These are phyloP conservation scores for Verticillium tricorpus DNA, from an alignment of 2,329 filamentous ascomycete genomes.

Conservation along the genomic window DNA sequence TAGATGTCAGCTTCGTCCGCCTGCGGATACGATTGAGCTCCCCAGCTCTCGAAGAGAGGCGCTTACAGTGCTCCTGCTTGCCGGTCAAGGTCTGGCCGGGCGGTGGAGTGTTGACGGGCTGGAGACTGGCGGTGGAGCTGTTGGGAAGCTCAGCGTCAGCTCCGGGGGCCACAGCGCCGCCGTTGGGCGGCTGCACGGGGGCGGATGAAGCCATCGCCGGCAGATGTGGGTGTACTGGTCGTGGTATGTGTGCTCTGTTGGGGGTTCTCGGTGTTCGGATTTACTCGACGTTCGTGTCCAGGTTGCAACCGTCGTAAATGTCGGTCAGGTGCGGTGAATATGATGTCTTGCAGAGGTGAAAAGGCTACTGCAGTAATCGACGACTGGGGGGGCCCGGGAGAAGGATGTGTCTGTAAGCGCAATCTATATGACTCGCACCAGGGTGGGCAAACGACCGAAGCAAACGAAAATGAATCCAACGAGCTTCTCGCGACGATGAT, in stretches of 20 bases:
- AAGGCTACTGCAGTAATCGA: not conserved
- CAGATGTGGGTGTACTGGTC: not conserved
- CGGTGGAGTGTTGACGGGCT: conserved; percentile 24
- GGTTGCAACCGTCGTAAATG: not conserved
- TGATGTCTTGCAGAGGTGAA: not conserved
- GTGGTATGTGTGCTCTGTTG: not conserved
- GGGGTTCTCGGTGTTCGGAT: not conserved
- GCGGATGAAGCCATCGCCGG: conserved; percentile 12
- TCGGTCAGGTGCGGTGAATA: not conserved
- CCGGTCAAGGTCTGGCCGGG: conserved; percentile 65
- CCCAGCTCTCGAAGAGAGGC: not conserved
- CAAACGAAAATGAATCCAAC: not conserved
- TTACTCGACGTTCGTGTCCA: not conserved
- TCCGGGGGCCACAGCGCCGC: conserved; percentile 9
- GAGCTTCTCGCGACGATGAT: not conserved
- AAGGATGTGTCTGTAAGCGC: not conserved
- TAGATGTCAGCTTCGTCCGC: not conserved
- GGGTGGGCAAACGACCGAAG: not conserved
- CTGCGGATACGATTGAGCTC: not conserved
- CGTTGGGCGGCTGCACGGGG: conserved; percentile 11
- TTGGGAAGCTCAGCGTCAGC: conserved; percentile 11
- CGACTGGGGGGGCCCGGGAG: not conserved
- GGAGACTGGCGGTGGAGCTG: conserved; percentile 17
- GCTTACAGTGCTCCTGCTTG: conserved; percentile 94
- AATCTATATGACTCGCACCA: not conserved